These are phyloP conservation scores for Tritrichomonas foetus DNA, from an alignment of 208 protist genomes.

Conservation along the genomic window DNA sequence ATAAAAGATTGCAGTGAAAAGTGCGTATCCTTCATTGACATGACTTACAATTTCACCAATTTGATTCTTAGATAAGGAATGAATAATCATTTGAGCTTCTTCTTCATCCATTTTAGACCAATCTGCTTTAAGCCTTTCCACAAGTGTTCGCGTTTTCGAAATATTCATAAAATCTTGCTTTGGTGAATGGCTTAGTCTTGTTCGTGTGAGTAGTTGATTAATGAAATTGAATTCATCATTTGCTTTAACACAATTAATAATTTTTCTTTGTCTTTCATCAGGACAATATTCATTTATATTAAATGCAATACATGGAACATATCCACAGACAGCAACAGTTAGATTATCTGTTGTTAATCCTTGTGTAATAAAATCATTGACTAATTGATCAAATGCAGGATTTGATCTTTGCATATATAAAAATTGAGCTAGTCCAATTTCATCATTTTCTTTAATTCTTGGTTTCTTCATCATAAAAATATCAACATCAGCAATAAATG, in stretches of 20 bases:
- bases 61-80: not conserved
- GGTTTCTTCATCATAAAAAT: not conserved
- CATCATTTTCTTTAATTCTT: not conserved
- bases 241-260: not conserved
- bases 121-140: not conserved
- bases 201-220: not conserved
- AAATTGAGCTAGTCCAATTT: not conserved
- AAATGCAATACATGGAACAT: not conserved
- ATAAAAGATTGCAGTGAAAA: not conserved
- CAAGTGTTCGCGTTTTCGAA: not conserved
- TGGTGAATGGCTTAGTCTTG: not conserved
- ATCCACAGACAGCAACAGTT: not conserved
- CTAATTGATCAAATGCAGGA: not conserved
- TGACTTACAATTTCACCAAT: not conserved
- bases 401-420: not conserved
- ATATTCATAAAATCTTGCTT: not conserved
- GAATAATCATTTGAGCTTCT: not conserved
- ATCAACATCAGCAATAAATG: not conserved
- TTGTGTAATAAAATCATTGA: not conserved
- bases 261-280: not conserved
- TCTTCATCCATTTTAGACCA: not conserved
- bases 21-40: not conserved
- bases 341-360: not conserved
- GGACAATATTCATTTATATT: not conserved
- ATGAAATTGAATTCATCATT: not conserved